Conservation (phyloP, 192 early-diverging fungal genomes). For the Backusella luteola region DNA sequence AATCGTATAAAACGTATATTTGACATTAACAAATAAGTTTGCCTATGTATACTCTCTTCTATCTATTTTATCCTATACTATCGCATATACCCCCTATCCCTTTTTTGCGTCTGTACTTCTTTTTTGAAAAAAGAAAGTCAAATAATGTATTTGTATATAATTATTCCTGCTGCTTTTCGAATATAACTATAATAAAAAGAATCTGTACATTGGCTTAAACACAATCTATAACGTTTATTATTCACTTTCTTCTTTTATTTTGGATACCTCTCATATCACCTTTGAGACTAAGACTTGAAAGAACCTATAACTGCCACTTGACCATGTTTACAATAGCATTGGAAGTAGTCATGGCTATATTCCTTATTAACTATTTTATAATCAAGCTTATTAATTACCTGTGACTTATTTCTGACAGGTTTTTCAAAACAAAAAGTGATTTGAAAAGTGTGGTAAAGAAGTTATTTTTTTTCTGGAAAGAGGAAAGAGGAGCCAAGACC, state of each 20-base stretch:
- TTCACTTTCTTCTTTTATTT: background rate
- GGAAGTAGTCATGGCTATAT: no score
- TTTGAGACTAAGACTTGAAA: background rate
- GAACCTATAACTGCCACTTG: no score
- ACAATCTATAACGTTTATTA: background rate
- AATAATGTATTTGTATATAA: constrained; percentile 16
- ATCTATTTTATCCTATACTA: background rate
- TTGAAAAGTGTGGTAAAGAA: no score
- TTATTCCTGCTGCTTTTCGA: constrained; percentile 10
- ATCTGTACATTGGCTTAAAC: background rate
- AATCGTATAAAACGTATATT: constrained; percentile 48
- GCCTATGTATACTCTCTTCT: background rate
- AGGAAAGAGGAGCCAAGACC: background rate
- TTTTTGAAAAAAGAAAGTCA: constrained; percentile 4
- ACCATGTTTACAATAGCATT: no score
- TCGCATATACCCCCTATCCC: background rate
- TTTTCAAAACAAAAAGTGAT: no score
- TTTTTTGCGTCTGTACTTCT: background rate
- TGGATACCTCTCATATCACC: background rate
- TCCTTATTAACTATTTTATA: no score
- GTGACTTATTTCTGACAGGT: no score
- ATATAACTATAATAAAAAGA: constrained; percentile 5
- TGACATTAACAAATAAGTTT: constrained; percentile 16
- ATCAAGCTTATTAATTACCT: no score
- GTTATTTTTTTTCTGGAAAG: no score